Base-by-base conservation (phyloP, 805 yeast genomes). In the Candida argentea region DNA sequence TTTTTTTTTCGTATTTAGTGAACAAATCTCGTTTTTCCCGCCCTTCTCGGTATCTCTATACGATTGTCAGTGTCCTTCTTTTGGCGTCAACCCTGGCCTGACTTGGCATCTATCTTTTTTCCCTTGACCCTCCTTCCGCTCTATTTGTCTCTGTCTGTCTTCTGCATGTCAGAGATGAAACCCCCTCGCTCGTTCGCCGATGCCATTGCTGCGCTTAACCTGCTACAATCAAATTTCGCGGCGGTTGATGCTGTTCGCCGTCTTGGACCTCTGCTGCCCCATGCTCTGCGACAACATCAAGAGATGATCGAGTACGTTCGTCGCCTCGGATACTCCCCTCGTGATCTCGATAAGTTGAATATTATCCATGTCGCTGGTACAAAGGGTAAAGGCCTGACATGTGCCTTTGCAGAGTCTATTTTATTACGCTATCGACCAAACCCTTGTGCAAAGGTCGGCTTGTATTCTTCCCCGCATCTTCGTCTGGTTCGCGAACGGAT, bases 361-460 rank as follows among this genome's bases (percentile, higher is more conserved):
- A 67, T 86, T 3, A 68, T 91, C 23, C 99, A 91, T 47, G 79
- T 93, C 20, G 87, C 99, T 0, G 99, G 99, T 13, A 91, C 99
- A 1, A 91, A 91, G 51, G 99, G 99, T 9, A 91, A 91, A 57
- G 99, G 99, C 1, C 86, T 96, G 1, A 89, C 97, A 0, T 89
- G 96, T 54, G 95, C 98, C 0, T 91, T 91, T 48, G 73, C 86
- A 3, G 82, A 83, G 43, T 74, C 91, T 3, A 84, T 93, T 22
- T 53, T 93, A 35, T 46, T 55, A 5, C 84, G 84, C 46, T 84
- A 84, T 43, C 35, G 38, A 22, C 15, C 30, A 4, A 43, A 40
- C 20, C 41, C 49, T 17, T 57, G 78, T 31, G 50, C 54, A 12
- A 84, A 83, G 50, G 69, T 87, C 28, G 99, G 98, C 0, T 65